Evolutionary conservation across 805 yeast species (phyloP).

Genomic region (Clavispora santaluciae): DNA sequence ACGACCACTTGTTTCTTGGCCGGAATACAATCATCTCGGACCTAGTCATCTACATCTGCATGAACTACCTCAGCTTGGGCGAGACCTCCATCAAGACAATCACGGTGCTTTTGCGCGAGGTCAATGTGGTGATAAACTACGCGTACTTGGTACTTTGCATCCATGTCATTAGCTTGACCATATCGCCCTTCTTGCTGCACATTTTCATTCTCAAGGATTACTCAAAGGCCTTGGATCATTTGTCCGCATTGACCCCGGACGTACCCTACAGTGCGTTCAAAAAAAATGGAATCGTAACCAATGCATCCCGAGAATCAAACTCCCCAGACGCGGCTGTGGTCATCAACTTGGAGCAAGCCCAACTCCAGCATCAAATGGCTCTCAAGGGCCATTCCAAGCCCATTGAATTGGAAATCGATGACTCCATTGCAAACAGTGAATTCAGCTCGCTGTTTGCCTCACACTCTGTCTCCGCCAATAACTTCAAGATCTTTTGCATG

Average conservation of each 20-base stretch:
- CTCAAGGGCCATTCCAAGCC: background rate
- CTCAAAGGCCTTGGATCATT: conserved; percentile 18
- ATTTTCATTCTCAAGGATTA: conserved; percentile 16
- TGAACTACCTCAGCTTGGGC: conserved; percentile 4
- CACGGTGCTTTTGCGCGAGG: conserved; percentile 10
- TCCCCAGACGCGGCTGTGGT: conserved; percentile 11
- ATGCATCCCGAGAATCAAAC: conserved; percentile 6
- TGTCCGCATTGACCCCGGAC: conserved; percentile 19
- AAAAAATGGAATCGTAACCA: conserved; percentile 6
- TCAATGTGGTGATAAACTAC: conserved; percentile 12
- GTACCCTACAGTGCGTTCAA: conserved; percentile 15
- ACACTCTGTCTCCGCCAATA: conserved; percentile 17
- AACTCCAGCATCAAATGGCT: background rate
- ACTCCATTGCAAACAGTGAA: conserved; percentile 1
- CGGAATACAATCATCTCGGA: conserved; percentile 1
- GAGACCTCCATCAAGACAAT: conserved; percentile 3
- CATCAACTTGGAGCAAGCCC: conserved; percentile 12
- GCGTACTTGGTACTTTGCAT: conserved; percentile 22
- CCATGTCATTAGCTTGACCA: conserved; percentile 21
- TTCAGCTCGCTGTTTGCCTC: background rate
- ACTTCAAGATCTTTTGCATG: conserved; percentile 25
- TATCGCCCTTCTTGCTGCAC: conserved; percentile 14
- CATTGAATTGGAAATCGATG: conserved; percentile 6
- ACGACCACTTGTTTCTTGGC: background rate
- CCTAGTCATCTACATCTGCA: conserved; percentile 1